These are phyloP conservation scores for Detonula confervacea DNA, from an alignment of 352 stramenopile species.

Conservation along the genomic window DNA sequence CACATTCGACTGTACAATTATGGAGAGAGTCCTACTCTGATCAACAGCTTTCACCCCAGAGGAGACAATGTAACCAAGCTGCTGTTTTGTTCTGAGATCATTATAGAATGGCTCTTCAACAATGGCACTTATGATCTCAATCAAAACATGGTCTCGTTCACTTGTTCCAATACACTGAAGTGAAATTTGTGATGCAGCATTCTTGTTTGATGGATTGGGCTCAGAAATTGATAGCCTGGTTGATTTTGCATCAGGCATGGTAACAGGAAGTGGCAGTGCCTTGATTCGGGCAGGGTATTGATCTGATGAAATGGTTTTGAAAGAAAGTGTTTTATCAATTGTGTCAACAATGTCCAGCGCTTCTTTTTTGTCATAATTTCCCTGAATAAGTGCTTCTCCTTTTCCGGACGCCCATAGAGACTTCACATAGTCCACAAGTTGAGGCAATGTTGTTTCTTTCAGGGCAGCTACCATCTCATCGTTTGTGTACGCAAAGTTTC, in stretches of 20 bases:
- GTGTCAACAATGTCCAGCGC: constrained; percentile 67
- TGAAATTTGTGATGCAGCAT: constrained; percentile 69
- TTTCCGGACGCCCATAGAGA: constrained; percentile 74
- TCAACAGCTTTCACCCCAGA: constrained; percentile 70
- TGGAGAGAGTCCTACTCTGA: constrained; percentile 64
- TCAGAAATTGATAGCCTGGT: constrained; percentile 61
- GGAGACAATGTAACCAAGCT: constrained; percentile 83
- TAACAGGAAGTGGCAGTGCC: constrained; percentile 65
- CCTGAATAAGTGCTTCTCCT: constrained; percentile 77
- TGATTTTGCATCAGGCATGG: constrained; percentile 14
- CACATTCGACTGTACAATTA: constrained; percentile 79
- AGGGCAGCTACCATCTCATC: constrained; percentile 59
- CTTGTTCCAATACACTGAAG: constrained; percentile 71
- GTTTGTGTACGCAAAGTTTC: constrained; percentile 71
- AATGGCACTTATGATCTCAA: constrained; percentile 75
- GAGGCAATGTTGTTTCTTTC: constrained; percentile 48
- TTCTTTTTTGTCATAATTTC: constrained; percentile 78
- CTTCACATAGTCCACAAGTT: constrained; percentile 69
- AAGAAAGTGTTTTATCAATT: constrained; percentile 71
- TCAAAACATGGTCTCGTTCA: constrained; percentile 73
- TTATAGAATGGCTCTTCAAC: constrained; percentile 79
- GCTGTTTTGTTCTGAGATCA: constrained; percentile 79
- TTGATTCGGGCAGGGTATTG: constrained; percentile 67
- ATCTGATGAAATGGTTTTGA: constrained; percentile 62
- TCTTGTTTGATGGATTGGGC: constrained; percentile 76